Conservation (phyloP, 441 rosid genomes). For the Macaranga tanarius region DNA sequence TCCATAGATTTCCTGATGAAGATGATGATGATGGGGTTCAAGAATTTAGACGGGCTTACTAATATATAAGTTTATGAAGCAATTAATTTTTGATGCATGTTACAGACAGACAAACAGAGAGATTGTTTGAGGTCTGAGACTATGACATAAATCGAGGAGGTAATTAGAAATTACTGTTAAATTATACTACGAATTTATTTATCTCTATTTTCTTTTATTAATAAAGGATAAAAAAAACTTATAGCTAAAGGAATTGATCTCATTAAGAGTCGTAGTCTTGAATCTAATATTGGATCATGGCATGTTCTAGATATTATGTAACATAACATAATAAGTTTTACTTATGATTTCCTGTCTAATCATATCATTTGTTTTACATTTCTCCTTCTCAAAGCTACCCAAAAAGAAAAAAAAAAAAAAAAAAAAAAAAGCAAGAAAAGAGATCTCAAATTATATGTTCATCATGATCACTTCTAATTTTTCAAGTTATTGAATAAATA, state of each 20-base stretch:
- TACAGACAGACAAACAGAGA: neutral
- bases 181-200: too few relatives aligned
- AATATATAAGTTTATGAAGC: neutral
- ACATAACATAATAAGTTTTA: neutral
- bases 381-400: neutral
- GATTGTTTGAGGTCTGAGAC: too few relatives aligned
- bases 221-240: neutral
- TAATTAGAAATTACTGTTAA: too few relatives aligned
- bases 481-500: too few relatives aligned
- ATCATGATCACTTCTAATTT: neutral
- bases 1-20: neutral
- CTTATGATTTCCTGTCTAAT: neutral
- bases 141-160: too few relatives aligned
- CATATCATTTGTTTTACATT: neutral
- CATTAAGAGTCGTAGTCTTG: neutral
- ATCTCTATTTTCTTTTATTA: too few relatives aligned
- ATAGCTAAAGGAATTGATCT: neutral
- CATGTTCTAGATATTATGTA: neutral
- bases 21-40: neutral
- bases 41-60: neutral
- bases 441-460: neutral
- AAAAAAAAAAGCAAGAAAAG: too few relatives aligned
- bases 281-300: neutral
- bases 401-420: too few relatives aligned
- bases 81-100: neutral